These are phyloP conservation scores for Ophiosphaerella herpotricha DNA, from an alignment of 2,329 filamentous ascomycete species.

Conservation along the genomic window DNA sequence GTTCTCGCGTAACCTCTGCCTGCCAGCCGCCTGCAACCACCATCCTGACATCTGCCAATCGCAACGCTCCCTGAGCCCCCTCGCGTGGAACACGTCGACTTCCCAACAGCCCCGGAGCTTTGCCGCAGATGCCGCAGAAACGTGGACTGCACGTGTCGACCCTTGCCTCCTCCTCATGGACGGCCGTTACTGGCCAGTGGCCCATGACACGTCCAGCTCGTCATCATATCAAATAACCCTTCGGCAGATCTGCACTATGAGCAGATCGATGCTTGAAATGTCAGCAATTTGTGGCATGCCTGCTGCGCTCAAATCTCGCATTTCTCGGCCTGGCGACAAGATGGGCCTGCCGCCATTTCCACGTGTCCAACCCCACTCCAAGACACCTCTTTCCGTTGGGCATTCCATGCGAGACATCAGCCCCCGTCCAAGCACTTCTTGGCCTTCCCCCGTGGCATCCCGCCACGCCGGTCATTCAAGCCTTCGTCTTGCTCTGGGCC, in stretches of 20 bases:
- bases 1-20: slow-evolving; percentile 35
- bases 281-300: background rate
- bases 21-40: background rate
- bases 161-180: slow-evolving; percentile 28
- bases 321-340: slow-evolving; percentile 18
- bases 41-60: slow-evolving; percentile 24
- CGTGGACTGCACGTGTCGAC: slow-evolving; percentile 43
- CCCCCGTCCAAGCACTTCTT: slow-evolving; percentile 27
- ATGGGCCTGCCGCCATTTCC: slow-evolving; percentile 20
- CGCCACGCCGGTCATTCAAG: slow-evolving; percentile 29
- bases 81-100: slow-evolving; percentile 24
- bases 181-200: slow-evolving; percentile 13
- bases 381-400: slow-evolving; percentile 23
- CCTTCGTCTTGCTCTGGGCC: slow-evolving; percentile 17
- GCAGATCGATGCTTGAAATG: slow-evolving; percentile 18
- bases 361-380: slow-evolving; percentile 32
- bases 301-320: slow-evolving; percentile 13
- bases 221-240: slow-evolving; percentile 13
- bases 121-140: slow-evolving; percentile 35
- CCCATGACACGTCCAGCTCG: slow-evolving; percentile 6
- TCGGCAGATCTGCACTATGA: slow-evolving; percentile 18
- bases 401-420: slow-evolving; percentile 40
- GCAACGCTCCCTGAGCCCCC: slow-evolving; percentile 14
- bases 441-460: slow-evolving; percentile 19
- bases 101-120: slow-evolving; percentile 35